Base-by-base conservation (phyloP, 2,329 filamentous ascomycete species). In the Bipolaris victoriae region DNA sequence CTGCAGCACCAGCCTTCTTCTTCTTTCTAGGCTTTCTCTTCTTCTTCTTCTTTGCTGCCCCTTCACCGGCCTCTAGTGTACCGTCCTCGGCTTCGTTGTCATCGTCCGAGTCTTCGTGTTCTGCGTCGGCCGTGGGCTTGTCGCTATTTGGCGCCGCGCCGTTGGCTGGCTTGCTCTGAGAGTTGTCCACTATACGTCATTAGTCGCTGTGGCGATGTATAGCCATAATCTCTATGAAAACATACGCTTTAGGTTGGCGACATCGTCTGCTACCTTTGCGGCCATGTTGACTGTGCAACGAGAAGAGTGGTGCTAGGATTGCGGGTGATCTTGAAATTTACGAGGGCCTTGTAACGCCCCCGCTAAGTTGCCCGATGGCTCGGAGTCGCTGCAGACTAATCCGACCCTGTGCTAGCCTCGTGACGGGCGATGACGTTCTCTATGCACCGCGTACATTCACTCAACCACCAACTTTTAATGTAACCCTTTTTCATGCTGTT, bases 1-100 rank as follows among this genome's bases (percentile, higher is more conserved):
- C 77, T 62, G 79, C 81, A 70, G 63, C 69, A 24, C 64, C 72
- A 15, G 76, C 68, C 77, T 83, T 84, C 78, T 84, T 90, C 84
- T 90, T 89, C 81, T 87, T 89, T 76, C 87, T 88, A 74, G 88
- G 85, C 79, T 86, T 89, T 82, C 88, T 91, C 83, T 91, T 92
- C 83, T 93, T 94, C 81, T 92, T 92, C 80, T 92, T 92, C 79
- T 91, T 90, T 50, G 79, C 78, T 35, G 72, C 75, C 15, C 71
- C 73, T 43, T 74, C 78, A 72, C 66, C 69, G 31, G 64, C 66
- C 29, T 63, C 70, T 29, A 70, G 72, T 15, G 64, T 66, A n/a
- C 78, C 80, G 26, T 80, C 82, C 40, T 81, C 81, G 49, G 78
- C 81, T 53, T 84, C 82, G 50, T 82, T 81, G 55, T 81, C 81